These are phyloP conservation scores for Oenanthe sinensis DNA, from an alignment of 129 eudicot genomes.

Conservation along the genomic window DNA sequence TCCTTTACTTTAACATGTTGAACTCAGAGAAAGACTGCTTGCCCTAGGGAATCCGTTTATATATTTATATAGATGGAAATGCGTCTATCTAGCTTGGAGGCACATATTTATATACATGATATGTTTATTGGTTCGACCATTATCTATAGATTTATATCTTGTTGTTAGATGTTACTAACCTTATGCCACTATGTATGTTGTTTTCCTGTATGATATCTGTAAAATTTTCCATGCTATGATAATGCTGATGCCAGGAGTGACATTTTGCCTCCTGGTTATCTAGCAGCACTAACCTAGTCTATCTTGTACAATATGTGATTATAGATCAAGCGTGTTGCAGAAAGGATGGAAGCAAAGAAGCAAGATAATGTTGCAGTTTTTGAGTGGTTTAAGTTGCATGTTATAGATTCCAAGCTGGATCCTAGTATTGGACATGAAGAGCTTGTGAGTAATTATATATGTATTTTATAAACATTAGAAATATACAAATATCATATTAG, in stretches of 20 bases:
- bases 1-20: not conserved
- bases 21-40: not conserved
- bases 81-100: not conserved
- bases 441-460: slow-evolving; percentile 52
- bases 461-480: not conserved
- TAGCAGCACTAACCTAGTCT: not conserved
- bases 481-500: not conserved
- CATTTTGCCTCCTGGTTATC: not conserved
- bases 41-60: not conserved
- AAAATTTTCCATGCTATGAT: not conserved
- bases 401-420: slow-evolving; percentile 61
- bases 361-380: slow-evolving; percentile 49
- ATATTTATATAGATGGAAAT: not conserved
- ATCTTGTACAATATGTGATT: slow-evolving; percentile 10
- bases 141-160: not conserved
- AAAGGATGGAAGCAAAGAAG: slow-evolving; percentile 59
- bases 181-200: not conserved
- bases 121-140: not conserved
- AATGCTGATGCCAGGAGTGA: not conserved
- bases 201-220: not conserved
- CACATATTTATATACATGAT: not conserved
- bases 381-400: slow-evolving; percentile 88
- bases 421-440: slow-evolving; percentile 83
- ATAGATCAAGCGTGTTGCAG: slow-evolving; percentile 63
- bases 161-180: not conserved